Conservation (phyloP, 1,284 basidiomycete genomes). For the Ceraceosorus guamensis region DNA sequence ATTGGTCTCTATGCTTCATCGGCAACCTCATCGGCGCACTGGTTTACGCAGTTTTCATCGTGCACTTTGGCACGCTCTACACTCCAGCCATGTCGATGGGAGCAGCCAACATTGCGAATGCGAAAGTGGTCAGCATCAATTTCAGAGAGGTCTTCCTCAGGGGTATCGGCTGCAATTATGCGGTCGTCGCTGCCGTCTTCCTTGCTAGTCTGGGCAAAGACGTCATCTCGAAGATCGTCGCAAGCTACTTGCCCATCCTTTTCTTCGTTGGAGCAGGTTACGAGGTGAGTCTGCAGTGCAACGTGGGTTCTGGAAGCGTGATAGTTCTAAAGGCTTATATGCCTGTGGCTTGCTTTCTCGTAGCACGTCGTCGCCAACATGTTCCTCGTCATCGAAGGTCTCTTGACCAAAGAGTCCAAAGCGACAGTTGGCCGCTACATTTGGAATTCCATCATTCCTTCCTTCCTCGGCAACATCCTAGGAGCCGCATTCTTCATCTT, state of each 20-base stretch:
- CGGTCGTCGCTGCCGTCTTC: constrained; percentile 71
- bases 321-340: constrained; percentile 68
- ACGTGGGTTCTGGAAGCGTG: no score
- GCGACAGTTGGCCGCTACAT: constrained; percentile 57
- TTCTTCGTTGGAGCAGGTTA: constrained; percentile 54
- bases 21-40: constrained; percentile 66
- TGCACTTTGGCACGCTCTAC: constrained; percentile 28
- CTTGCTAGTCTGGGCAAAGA: constrained; percentile 67
- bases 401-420: constrained; percentile 31
- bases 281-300: no score
- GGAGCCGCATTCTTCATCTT: constrained; percentile 58
- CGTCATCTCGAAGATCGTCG: constrained; percentile 65
- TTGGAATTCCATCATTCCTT: constrained; percentile 62
- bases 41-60: constrained; percentile 62
- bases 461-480: constrained; percentile 63
- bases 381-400: constrained; percentile 64
- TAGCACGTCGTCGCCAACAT: constrained; percentile 59
- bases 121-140: constrained; percentile 35
- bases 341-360: constrained; percentile 57
- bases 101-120: constrained; percentile 16
- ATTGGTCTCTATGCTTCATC: constrained; percentile 57
- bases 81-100: constrained; percentile 18
- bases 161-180: constrained; percentile 70
- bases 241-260: constrained; percentile 70
- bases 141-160: constrained; percentile 60